phyloP scores from a whole-genome alignment of 805 yeast genomes.

The Starmerella davenportii region DNA sequence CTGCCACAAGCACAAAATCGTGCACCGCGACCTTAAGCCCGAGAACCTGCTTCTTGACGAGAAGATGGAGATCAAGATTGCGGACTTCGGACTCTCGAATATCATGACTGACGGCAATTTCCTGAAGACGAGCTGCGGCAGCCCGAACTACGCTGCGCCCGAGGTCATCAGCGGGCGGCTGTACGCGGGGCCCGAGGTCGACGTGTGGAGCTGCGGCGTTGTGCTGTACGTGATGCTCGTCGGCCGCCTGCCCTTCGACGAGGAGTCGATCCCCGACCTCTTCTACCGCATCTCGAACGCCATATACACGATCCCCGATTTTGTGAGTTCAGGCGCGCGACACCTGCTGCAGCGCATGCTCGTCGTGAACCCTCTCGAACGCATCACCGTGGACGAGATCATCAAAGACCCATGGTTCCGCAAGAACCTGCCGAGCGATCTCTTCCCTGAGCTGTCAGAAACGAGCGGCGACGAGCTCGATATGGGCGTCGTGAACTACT shows the following conservation, averaged over 20 bases:
- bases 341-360: conserved; percentile 71
- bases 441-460: conserved; percentile 38
- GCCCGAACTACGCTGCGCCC: conserved; percentile 96
- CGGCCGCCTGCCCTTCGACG: conserved; percentile 90
- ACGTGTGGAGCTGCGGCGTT: conserved; percentile 95
- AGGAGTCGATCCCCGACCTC: conserved; percentile 83
- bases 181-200: conserved; percentile 96
- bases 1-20: conserved; percentile 91
- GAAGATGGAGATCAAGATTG: conserved; percentile 79
- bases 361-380: conserved; percentile 82
- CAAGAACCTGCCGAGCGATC: conserved; percentile 59
- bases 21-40: conserved; percentile 90
- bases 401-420: conserved; percentile 91
- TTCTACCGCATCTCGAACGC: conserved; percentile 88
- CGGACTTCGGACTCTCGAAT: conserved; percentile 86
- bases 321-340: conserved; percentile 70
- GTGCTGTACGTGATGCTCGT: conserved; percentile 88
- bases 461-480: conserved; percentile 28
- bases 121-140: conserved; percentile 85
- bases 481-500: conserved; percentile 55
- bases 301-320: conserved; percentile 77
- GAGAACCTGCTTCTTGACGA: conserved; percentile 83
- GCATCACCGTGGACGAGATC: conserved; percentile 82
- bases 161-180: conserved; percentile 88
- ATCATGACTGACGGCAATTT: conserved; percentile 97